Base-by-base conservation (phyloP, 257 asterid species). In the Coffea eugenioides region DNA sequence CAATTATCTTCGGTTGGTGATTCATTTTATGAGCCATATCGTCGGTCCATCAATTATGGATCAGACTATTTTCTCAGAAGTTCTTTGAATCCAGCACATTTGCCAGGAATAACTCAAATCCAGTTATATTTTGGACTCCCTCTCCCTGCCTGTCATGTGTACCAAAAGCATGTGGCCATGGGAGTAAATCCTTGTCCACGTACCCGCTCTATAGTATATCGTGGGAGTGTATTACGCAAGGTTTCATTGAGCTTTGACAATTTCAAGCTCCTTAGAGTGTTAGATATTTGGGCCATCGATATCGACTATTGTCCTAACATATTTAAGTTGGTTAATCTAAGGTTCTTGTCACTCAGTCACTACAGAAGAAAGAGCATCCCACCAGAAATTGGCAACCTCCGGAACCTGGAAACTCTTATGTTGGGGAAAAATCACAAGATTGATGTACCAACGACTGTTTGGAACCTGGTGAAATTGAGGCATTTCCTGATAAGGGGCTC, bases 211-310 rank as follows among this genome's bases (percentile, higher is more conserved):
- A 39, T 39, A 39, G 4, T 39, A 39, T 39, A 39, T 39, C 41
- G 3, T 2, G 41, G 41, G 41, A 39, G 41, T 39, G 1, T 39
- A 39, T 39, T 39, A 39, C 2, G 41, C 41, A 39, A 6, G 4
- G 14, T 3, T 9, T 67, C n/a, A 36, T 48, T 62, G 23, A 39
- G 45, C 51, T 45, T 69, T 69, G 12, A 27, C 27, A 51, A 41
- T n/a, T 74, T 83, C 31, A 79, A 75, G 51, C 83, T 83, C n/a
- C 71, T 83, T 0, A 83, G 72, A n/a, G 86, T 79, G 52, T 59
- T 83, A 64, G 74, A 61, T 59, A 51, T 74, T 56, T 56, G 25
- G 10, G 45, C 23, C 4, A 23, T 72, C 43, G 16, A 21, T 23
- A 10, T 20, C 16, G 52, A 46, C 51, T 61, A 23, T 39, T 80